Evolutionary conservation across 2,329 filamentous ascomycete species (phyloP).

Genomic region (Stachybotrys elegans): DNA sequence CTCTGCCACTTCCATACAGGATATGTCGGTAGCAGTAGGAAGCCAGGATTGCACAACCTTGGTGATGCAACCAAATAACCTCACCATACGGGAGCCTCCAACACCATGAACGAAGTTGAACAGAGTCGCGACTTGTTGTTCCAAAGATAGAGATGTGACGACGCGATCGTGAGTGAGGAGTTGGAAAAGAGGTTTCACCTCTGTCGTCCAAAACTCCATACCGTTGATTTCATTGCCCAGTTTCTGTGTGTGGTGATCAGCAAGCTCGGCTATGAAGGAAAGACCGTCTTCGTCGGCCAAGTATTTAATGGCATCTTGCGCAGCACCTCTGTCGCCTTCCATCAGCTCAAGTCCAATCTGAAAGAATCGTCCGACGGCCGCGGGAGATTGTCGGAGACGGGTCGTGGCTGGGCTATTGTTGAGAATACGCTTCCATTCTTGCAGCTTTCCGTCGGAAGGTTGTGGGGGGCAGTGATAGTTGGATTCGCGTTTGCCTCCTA

Average conservation of each 20-base stretch:
- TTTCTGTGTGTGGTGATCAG: slow-evolving; percentile 17
- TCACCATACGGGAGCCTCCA: slow-evolving; percentile 22
- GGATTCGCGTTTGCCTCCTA: background rate
- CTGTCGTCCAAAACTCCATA: slow-evolving; percentile 16
- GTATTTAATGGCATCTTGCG: slow-evolving; percentile 13
- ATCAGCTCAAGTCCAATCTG: slow-evolving; percentile 13
- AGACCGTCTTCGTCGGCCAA: slow-evolving; percentile 24
- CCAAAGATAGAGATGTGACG: slow-evolving; percentile 30
- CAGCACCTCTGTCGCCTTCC: slow-evolving; percentile 12
- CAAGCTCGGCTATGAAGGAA: slow-evolving; percentile 16
- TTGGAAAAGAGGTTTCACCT: slow-evolving; percentile 25
- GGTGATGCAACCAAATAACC: slow-evolving; percentile 25
- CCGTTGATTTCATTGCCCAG: slow-evolving; percentile 2
- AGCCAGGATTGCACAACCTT: slow-evolving; percentile 14
- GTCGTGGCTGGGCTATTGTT: background rate
- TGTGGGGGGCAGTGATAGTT: background rate
- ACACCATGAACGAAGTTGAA: slow-evolving; percentile 30
- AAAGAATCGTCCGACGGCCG: slow-evolving; percentile 10
- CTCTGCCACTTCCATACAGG: slow-evolving; percentile 17
- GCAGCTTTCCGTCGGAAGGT: slow-evolving; percentile 9
- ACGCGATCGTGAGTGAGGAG: slow-evolving; percentile 29
- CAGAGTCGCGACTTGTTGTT: slow-evolving; percentile 28
- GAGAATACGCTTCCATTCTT: slow-evolving; percentile 13
- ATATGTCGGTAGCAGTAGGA: slow-evolving; percentile 3
- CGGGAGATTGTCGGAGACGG: background rate